Percentiles rank a stretch among this genome's conserved stretches.
Evolutionary conservation across 2,329 filamentous ascomycete genomes (phyloP).

Genomic region (Metarhizium anisopliae): DNA sequence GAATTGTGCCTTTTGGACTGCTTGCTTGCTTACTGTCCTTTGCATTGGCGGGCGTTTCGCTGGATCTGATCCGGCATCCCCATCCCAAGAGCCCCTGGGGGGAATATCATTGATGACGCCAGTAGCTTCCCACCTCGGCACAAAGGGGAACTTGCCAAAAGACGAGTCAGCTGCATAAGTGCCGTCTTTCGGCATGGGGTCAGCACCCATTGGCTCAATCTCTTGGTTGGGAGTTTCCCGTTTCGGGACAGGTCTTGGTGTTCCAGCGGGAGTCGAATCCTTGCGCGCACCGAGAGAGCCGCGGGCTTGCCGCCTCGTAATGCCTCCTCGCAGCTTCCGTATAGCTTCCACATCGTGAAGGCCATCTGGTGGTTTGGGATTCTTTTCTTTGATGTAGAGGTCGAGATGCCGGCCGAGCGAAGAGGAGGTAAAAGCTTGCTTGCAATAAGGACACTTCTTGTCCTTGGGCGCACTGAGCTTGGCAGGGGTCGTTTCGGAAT

Average conservation of each 20-base stretch:
- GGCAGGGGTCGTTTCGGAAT: slow-evolving; percentile 29
- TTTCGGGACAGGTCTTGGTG: slow-evolving; percentile 32
- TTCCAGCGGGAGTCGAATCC: slow-evolving; percentile 49
- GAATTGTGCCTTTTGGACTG: slow-evolving; percentile 49
- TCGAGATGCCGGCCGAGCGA: slow-evolving; percentile 90
- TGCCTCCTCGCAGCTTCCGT: slow-evolving; percentile 68
- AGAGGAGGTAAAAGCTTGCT: slow-evolving; percentile 85
- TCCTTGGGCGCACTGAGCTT: slow-evolving; percentile 58
- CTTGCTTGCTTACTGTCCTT: slow-evolving; percentile 40
- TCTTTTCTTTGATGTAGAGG: slow-evolving; percentile 87
- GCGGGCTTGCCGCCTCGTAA: slow-evolving; percentile 77
- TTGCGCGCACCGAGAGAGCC: slow-evolving; percentile 50
- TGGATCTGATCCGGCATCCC: slow-evolving; percentile 25
- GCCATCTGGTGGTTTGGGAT: slow-evolving; percentile 79
- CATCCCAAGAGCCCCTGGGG: slow-evolving; percentile 23
- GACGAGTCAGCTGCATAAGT: slow-evolving; percentile 35
- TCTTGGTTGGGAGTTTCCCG: slow-evolving; percentile 32
- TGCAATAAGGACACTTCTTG: slow-evolving; percentile 79
- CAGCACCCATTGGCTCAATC: slow-evolving; percentile 25
- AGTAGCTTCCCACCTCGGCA: slow-evolving; percentile 64
- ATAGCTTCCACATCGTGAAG: slow-evolving; percentile 89
- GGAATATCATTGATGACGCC: slow-evolving; percentile 71
- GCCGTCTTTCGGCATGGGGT: slow-evolving; percentile 32
- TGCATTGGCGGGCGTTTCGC: slow-evolving; percentile 27
- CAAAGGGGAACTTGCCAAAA: slow-evolving; percentile 45